phyloP scores from a whole-genome alignment of 441 rosid species.

The Pelargonium australe region DNA sequence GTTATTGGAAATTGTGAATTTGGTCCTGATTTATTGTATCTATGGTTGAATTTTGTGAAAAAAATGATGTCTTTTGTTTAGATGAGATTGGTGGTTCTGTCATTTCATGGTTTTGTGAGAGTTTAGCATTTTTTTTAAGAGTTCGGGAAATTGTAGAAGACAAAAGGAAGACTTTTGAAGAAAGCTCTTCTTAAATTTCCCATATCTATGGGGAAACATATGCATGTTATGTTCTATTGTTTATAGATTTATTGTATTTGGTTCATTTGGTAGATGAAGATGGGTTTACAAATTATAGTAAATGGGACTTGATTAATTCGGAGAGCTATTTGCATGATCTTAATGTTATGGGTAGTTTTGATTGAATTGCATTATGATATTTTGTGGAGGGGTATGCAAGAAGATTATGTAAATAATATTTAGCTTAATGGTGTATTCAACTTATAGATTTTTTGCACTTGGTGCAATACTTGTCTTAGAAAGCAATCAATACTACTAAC shows the following conservation, averaged over 20 bases:
- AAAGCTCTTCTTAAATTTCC: background rate
- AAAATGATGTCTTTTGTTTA: background rate
- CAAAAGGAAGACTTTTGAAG: background rate
- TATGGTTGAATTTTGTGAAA: no score
- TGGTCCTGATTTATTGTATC: no score
- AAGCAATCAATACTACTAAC: background rate
- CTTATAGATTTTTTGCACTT: background rate
- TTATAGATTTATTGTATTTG: background rate
- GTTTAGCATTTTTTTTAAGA: background rate
- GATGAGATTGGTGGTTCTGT: background rate
- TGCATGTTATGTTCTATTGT: background rate
- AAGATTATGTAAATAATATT: no score
- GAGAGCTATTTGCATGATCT: no score
- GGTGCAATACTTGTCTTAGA: background rate
- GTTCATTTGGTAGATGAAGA: background rate
- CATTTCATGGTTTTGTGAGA: background rate
- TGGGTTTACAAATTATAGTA: background rate
- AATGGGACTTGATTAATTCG: background rate
- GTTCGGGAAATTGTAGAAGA: background rate
- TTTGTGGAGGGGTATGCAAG: no score
- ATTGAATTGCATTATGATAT: no score
- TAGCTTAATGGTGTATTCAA: no score
- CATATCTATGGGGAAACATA: background rate
- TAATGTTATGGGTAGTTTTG: no score
- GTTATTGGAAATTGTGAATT: background rate